Conservation (phyloP, 2,329 filamentous ascomycete genomes). For the Coniella vitis region DNA sequence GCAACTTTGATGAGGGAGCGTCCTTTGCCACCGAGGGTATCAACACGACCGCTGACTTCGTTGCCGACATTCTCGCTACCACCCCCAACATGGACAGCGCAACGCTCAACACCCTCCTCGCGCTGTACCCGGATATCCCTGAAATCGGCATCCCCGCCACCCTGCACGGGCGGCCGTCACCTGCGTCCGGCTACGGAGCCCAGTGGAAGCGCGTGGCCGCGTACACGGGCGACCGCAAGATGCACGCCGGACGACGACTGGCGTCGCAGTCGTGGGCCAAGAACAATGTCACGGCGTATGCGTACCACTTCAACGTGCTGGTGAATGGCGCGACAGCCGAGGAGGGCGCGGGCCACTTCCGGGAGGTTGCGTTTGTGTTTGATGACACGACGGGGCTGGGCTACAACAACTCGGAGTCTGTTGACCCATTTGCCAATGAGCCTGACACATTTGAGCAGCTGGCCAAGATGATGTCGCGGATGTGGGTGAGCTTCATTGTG, state of each 20-base stretch:
- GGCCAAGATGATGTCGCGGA: conserved; percentile 40
- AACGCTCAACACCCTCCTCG: not conserved
- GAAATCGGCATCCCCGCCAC: conserved; percentile 7
- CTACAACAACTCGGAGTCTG: conserved; percentile 30
- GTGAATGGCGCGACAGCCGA: conserved; percentile 23
- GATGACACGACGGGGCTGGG: conserved; percentile 42
- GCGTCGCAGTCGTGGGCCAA: conserved; percentile 41
- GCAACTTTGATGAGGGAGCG: conserved; percentile 8
- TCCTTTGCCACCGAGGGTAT: not conserved
- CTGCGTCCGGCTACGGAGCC: not conserved
- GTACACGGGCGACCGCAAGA: not conserved
- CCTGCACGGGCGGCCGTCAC: conserved; percentile 1
- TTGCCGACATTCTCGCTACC: not conserved
- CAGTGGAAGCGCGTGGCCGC: conserved; percentile 9
- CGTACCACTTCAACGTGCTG: conserved; percentile 38
- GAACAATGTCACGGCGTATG: conserved; percentile 20
- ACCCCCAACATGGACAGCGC: not conserved
- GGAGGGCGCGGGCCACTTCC: conserved; percentile 26
- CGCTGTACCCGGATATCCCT: conserved; percentile 9
- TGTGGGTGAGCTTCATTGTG: conserved; percentile 45
- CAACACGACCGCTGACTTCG: conserved; percentile 6
- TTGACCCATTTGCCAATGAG: conserved; percentile 32
- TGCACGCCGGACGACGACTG: conserved; percentile 39
- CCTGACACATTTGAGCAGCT: conserved; percentile 35
- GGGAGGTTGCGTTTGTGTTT: conserved; percentile 48